These are phyloP conservation scores for Pichia heedii DNA, from an alignment of 805 yeast species.

Conservation along the genomic window DNA sequence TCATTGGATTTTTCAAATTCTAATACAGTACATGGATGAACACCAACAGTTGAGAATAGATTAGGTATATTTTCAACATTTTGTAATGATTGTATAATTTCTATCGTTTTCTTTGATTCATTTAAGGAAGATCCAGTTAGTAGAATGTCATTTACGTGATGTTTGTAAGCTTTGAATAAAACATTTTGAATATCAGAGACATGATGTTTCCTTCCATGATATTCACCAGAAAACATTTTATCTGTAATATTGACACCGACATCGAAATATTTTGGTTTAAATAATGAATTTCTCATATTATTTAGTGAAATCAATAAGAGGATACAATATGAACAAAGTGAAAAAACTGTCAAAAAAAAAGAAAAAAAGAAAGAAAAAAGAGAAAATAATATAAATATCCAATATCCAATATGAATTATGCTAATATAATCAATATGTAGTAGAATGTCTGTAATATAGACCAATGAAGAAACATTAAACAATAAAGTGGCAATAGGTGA, in stretches of 20 bases:
- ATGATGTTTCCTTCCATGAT: slow-evolving; percentile 60
- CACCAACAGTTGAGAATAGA: slow-evolving; percentile 74
- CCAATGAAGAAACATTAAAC: no score
- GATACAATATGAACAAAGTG: no score
- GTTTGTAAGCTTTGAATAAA: slow-evolving; percentile 52
- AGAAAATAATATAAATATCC: no score
- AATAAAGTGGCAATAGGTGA: no score
- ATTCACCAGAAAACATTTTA: slow-evolving; percentile 74
- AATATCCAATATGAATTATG: no score
- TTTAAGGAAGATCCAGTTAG: slow-evolving; percentile 74
- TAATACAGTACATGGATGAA: slow-evolving; percentile 84
- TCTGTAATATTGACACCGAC: slow-evolving; percentile 72
- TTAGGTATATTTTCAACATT: slow-evolving; percentile 16
- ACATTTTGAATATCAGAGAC: slow-evolving; percentile 56
- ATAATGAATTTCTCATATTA: no score
- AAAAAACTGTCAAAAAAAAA: no score
- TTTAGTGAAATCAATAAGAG: no score
- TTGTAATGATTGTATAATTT: slow-evolving; percentile 32
- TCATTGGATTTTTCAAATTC: slow-evolving; percentile 31
- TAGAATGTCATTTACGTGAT: slow-evolving; percentile 60
- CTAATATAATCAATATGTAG: no score
- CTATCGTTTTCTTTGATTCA: slow-evolving; percentile 58
- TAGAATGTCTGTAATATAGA: no score
- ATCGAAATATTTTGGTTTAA: slow-evolving; percentile 30
- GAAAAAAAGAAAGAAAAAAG: no score